Base-by-base conservation (phyloP, 2,329 filamentous ascomycete genomes). In the Phyllosticta citriasiana region DNA sequence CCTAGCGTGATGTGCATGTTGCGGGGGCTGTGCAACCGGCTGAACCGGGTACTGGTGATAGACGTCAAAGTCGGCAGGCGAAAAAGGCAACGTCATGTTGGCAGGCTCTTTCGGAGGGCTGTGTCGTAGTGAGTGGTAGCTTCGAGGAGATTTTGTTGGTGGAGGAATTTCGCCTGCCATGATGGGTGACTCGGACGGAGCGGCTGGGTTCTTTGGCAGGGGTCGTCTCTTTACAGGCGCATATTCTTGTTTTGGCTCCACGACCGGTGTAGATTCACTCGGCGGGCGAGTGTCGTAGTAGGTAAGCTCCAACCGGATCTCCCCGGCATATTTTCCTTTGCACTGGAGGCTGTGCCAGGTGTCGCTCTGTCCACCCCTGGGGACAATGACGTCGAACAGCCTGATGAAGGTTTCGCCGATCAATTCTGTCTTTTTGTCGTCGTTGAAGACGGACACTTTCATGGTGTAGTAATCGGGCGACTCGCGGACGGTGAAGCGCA, bases 361-460 rank as follows among this genome's bases (percentile, higher is more conserved):
- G 74, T 99, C 94, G 70, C 84, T 91, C 76, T 97, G 91, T n/a
- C 94, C 92, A 56, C 94, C 94, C 55, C 94, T 92, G 1, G 86
- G 80, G 22, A 92, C 82, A 64, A 99, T 83, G 67, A 99, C 88
- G 67, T 85, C 82, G 66, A 86, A 85, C 63, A 99, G 80, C 70
- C 89, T 88, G 62, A 97, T 84, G 87, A 90, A 97, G 6, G 89
- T 86, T 75, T 99, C 94, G 66, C 94, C 94, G 68, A 99, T 97
- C 65, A 99, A 76, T 67, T 99, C 94, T 0, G 93, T 97, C 78
- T 88, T 95, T 79, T 97, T 97, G 76, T 99, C 94, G 70, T 99
- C 94, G 72, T 96, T 97, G 78, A 99, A 99, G 5, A 97, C 84
- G 2, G 93, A 97, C 16, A 97, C 82, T 73, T 99, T 99, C 62